Percentiles rank a stretch among this genome's conserved stretches.
These are phyloP conservation scores for Leccinum broughii DNA, from an alignment of 768 basidiomycete species.

Conservation along the genomic window DNA sequence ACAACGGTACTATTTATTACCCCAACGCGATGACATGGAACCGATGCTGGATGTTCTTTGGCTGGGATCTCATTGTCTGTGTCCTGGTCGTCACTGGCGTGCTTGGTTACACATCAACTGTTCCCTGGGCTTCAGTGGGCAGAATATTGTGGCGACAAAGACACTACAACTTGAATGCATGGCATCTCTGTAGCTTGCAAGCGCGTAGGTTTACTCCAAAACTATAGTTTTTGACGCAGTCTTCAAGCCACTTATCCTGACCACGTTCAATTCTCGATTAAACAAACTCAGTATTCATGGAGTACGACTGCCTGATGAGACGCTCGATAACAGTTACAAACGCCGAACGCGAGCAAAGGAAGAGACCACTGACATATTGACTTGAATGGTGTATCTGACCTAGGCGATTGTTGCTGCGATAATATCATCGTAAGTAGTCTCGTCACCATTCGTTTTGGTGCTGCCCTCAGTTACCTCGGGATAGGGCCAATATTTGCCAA, in stretches of 20 bases:
- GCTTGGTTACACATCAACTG: neutral
- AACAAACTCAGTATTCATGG: neutral
- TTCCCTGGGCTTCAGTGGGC: neutral
- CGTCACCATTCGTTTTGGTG: no score
- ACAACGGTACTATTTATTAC: constrained; percentile 3
- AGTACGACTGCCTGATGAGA: neutral
- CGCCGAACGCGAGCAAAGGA: neutral
- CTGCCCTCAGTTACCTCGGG: no score
- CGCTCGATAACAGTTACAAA: neutral
- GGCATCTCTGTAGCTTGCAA: no score
- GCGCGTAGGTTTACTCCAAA: neutral
- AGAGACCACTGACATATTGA: neutral
- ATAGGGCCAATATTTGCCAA: no score
- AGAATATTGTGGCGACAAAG: neutral
- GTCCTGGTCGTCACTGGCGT: neutral
- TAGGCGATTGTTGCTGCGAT: no score
- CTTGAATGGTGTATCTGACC: neutral
- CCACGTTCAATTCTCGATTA: neutral
- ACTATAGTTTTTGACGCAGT: neutral
- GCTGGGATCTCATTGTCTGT: neutral
- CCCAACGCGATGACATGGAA: neutral
- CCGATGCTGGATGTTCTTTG: no score
- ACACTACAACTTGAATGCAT: neutral
- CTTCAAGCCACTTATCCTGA: neutral
- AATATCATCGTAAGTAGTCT: no score